Evolutionary conservation across 306 rosid species (phyloP).

Genomic region (Rosa chinensis): DNA sequence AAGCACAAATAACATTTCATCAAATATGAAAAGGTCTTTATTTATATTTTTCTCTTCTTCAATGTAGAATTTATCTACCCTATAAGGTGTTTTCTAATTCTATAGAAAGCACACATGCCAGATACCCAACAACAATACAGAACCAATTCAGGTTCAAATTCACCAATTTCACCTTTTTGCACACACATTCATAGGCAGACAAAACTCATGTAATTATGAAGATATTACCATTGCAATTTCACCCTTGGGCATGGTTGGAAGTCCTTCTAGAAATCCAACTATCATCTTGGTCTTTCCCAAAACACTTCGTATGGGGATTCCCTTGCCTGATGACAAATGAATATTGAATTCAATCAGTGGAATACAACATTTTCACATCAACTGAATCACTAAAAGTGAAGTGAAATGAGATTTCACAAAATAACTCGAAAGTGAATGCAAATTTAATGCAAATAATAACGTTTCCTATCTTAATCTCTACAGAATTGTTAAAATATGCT

Average conservation of each 20-base stretch:
- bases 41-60: not conserved
- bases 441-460: not conserved
- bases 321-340: slow-evolving; percentile 63
- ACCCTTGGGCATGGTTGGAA: slow-evolving; percentile 93
- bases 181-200: not conserved
- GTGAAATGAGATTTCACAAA: not conserved
- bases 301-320: slow-evolving; percentile 63
- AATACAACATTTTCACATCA: slow-evolving; percentile 15
- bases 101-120: not conserved
- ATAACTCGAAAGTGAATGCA: not conserved
- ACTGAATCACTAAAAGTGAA: slow-evolving; percentile 14
- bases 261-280: slow-evolving; percentile 87
- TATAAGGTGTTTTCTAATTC: not conserved
- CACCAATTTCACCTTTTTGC: not conserved
- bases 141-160: not conserved
- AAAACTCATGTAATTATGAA: slow-evolving; percentile 3
- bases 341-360: slow-evolving; percentile 25
- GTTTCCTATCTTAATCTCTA: not conserved
- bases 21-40: not conserved
- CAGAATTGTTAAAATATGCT: not conserved
- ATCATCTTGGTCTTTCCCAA: slow-evolving; percentile 92
- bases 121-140: not conserved
- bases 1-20: not conserved
- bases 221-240: slow-evolving; percentile 90
- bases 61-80: not conserved